These are phyloP conservation scores for Silene coronaria DNA, from an alignment of 179 eudicot genomes.

Conservation along the genomic window DNA sequence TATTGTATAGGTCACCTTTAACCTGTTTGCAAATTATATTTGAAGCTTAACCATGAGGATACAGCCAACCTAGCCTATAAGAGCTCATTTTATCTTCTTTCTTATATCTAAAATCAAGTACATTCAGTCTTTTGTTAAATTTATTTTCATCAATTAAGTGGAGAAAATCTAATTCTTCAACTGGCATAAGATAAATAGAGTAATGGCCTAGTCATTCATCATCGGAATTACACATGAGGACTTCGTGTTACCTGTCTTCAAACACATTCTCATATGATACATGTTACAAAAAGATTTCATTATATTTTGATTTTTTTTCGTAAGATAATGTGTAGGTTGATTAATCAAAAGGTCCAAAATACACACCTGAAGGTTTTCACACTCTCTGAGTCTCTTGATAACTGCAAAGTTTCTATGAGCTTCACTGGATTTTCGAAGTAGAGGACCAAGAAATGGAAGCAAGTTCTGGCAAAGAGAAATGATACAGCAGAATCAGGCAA, in stretches of 20 bases:
- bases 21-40: constrained; percentile 44
- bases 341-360: background rate
- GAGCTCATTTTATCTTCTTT: background rate
- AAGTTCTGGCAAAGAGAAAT: constrained; percentile 51
- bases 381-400: constrained; percentile 78
- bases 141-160: background rate
- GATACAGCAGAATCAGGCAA: constrained; percentile 5
- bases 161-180: too few relatives aligned
- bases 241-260: background rate
- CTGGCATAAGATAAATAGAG: background rate
- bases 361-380: constrained; percentile 90
- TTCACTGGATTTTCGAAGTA: constrained; percentile 84
- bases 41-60: background rate
- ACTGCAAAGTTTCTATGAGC: constrained; percentile 78
- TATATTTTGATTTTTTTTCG: background rate
- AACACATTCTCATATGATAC: background rate
- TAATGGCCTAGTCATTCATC: background rate
- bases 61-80: background rate
- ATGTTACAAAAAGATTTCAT: background rate
- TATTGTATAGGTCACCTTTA: constrained; percentile 73
- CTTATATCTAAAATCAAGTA: background rate
- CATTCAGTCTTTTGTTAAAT: background rate
- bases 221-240: background rate
- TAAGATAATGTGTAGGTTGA: background rate
- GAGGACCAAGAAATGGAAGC: constrained; percentile 93